A percentile compares a stretch with the other conserved stretches of the same genome.
phyloP scores from a whole-genome alignment of 495 filamentous ascomycete species.

The Corynascus novoguineensis region DNA sequence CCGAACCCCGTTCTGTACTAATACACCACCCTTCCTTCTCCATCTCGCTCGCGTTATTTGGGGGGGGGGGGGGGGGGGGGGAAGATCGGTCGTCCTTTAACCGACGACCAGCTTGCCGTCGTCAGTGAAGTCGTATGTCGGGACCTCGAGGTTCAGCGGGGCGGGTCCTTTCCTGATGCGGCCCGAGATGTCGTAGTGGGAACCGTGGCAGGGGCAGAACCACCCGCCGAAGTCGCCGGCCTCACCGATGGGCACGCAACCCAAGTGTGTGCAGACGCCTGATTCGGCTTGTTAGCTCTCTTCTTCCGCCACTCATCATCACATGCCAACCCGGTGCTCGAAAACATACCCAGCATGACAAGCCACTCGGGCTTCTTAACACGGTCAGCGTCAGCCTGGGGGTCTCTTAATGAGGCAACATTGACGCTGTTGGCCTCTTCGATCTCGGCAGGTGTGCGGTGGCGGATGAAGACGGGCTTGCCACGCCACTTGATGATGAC shows the following conservation, averaged over 20 bases:
- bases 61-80: no score
- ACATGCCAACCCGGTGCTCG: neutral
- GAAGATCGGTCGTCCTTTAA: no score
- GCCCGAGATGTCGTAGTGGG: constrained; percentile 99
- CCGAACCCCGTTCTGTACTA: constrained; percentile 18
- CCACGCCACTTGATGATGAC: constrained; percentile 99
- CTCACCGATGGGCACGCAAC: constrained; percentile 98
- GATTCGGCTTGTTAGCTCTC: constrained; percentile 16
- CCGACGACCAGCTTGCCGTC: constrained; percentile 75
- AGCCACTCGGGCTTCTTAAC: constrained; percentile 99
- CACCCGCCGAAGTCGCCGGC: constrained; percentile 96
- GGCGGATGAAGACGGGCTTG: constrained; percentile 99
- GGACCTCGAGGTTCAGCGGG: constrained; percentile 94
- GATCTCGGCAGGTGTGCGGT: constrained; percentile 87
- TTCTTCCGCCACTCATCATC: neutral
- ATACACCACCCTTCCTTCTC: constrained; percentile 13
- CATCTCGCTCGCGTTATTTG: neutral
- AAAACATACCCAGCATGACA: constrained; percentile 83
- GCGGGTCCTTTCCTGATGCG: constrained; percentile 93
- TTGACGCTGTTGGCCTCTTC: constrained; percentile 73
- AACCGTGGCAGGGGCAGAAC: constrained; percentile 99
- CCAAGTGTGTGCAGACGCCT: constrained; percentile 98
- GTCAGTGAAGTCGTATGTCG: constrained; percentile 78
- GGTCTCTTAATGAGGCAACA: constrained; percentile 78
- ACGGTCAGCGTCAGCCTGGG: constrained; percentile 83